Conservation (phyloP, 2,329 filamentous ascomycete genomes). For the Bertia moriformis region DNA sequence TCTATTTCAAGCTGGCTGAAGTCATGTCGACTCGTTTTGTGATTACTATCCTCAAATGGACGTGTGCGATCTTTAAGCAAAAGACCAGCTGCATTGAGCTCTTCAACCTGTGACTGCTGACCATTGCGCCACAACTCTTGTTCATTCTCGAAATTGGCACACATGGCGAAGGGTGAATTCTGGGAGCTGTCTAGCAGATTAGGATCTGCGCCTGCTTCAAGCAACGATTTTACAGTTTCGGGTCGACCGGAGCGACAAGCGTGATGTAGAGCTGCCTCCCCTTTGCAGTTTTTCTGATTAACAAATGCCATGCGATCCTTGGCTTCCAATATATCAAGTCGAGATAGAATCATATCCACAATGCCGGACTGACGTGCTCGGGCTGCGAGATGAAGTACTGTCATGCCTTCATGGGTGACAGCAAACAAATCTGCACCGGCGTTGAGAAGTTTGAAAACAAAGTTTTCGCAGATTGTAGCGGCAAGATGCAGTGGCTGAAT, state of each 20-base stretch:
- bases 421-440: conserved; percentile 17
- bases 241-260: conserved; percentile 9
- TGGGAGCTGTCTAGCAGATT: background rate
- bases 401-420: conserved; percentile 16
- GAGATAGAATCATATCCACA: conserved; percentile 13
- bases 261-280: conserved; percentile 9
- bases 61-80: conserved; percentile 5
- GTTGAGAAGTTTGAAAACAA: conserved; percentile 14
- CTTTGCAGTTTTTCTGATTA: background rate
- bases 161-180: conserved; percentile 6
- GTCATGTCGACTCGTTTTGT: background rate
- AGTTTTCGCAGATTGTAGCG: conserved; percentile 6
- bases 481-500: conserved; percentile 10
- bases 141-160: conserved; percentile 6
- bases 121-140: conserved; percentile 8
- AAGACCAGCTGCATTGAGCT: too few species aligned
- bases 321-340: background rate
- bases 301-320: background rate
- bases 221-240: conserved; percentile 11
- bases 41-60: background rate
- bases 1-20: background rate
- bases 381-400: conserved; percentile 22
- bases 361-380: conserved; percentile 15
- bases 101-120: too few species aligned
- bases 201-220: conserved; percentile 10